Evolutionary conservation across 2,329 filamentous ascomycete genomes (phyloP), one percentile per base, ranked within the genome.

Genomic region (Penicillium verrucosum): DNA sequence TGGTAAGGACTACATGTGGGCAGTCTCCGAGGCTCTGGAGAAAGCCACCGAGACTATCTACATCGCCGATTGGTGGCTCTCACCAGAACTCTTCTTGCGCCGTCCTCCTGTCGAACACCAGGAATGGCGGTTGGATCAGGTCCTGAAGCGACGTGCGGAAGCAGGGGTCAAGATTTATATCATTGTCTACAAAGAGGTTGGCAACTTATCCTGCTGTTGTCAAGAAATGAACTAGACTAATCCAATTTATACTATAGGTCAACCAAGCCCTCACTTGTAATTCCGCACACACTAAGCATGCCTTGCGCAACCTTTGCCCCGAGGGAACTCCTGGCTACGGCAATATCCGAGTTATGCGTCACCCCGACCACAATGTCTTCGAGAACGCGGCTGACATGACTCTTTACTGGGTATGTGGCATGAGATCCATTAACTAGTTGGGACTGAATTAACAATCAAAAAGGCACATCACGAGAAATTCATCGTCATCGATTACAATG

Each of bases 11-110:
- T 99, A 99, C 75, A 95, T 94, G 73, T 96, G 92, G 87, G 88
- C 94, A 18, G 92, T 99, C 11, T 95, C 92, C 0, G 85, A 88
- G 34, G 93, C 92, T 0, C 81, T 97, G n/a, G 92, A 97, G 61
- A 82, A 87, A 58, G 94, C 94, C 37, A 89, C 89, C 68, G 93
- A 97, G 75, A 88, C 89, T 44, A 97, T 99, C 65, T 99, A 97
- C 74, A 95, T 99, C 63, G 89, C 82, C 58, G 94, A 97, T 70
- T 99, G 93, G 94, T 97, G 94, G 94, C 79, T 97, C 14, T 95
- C 90, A 4, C 94, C 92, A 1, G 92, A 96, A 75, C 78, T 97
- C 29, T 96, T 75, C 75, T 75, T 99, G 60, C 86, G 94, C 37
- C 83, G 94, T 21, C 92, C 94, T 1, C 90, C 94, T 0, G 88